Evolutionary conservation across 2,329 filamentous ascomycete species (phyloP).

Genomic region (Madurella fahalii): DNA sequence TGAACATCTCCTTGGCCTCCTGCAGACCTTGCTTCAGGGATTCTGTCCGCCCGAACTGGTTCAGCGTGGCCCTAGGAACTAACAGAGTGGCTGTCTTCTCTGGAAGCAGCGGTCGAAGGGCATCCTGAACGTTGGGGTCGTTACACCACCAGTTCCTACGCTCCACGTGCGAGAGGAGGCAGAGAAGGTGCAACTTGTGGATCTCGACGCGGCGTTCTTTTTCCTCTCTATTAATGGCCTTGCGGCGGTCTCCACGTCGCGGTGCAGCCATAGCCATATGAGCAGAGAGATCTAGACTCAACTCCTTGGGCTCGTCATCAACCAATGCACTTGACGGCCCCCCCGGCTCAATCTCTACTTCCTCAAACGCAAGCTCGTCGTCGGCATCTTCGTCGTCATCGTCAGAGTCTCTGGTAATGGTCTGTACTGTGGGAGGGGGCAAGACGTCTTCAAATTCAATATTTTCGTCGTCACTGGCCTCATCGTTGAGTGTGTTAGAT

Average conservation of each 20-base stretch:
- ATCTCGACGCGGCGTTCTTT: slow-evolving; percentile 60
- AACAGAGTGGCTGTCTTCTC: slow-evolving; percentile 64
- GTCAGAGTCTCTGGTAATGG: slow-evolving; percentile 46
- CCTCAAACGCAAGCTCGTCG: slow-evolving; percentile 44
- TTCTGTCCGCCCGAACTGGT: slow-evolving; percentile 72
- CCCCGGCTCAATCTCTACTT: slow-evolving; percentile 41
- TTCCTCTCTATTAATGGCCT: slow-evolving; percentile 51
- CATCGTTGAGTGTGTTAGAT: slow-evolving; percentile 8
- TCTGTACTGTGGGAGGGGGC: slow-evolving; percentile 48
- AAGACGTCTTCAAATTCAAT: slow-evolving; percentile 51
- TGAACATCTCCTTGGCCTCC: slow-evolving; percentile 64
- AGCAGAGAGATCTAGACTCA: slow-evolving; percentile 52
- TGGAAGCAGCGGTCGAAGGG: slow-evolving; percentile 61
- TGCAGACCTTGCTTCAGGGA: slow-evolving; percentile 77
- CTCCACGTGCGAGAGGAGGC: slow-evolving; percentile 72
- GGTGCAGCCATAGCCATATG: slow-evolving; percentile 36
- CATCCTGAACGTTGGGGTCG: slow-evolving; percentile 61
- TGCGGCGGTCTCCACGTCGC: slow-evolving; percentile 42
- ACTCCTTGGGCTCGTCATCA: slow-evolving; percentile 31
- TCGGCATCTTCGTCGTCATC: slow-evolving; percentile 39
- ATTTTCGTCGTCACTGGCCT: slow-evolving; percentile 38
- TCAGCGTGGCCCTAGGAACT: slow-evolving; percentile 61
- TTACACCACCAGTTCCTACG: slow-evolving; percentile 88
- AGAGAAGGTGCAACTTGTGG: slow-evolving; percentile 85
- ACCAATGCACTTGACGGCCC: slow-evolving; percentile 18